These are phyloP conservation scores for Crithidia thermophila DNA, from an alignment of 208 protist genomes.

Conservation along the genomic window DNA sequence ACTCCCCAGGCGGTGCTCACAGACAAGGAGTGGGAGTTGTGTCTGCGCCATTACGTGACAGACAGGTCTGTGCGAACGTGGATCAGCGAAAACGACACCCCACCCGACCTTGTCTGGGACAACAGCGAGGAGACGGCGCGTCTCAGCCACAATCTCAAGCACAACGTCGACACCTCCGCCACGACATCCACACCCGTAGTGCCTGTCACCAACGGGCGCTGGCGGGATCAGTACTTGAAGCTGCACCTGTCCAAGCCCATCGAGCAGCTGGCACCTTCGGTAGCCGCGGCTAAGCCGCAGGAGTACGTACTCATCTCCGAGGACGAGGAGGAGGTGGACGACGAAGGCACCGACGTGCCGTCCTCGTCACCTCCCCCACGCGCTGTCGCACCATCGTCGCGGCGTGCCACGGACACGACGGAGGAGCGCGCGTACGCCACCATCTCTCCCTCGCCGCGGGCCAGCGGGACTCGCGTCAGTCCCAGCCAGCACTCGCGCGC, in stretches of 20 bases:
- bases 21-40: conserved; percentile 17
- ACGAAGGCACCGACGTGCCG: not conserved
- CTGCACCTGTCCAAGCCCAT: not conserved
- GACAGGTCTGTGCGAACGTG: conserved; percentile 1
- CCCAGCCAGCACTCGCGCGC: not conserved
- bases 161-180: not conserved
- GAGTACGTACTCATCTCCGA: conserved; percentile 30
- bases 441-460: conserved; percentile 21
- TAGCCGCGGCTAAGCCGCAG: not conserved
- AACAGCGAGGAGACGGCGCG: not conserved
- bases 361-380: not conserved
- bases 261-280: not conserved
- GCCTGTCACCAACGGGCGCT: not conserved
- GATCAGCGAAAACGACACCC: conserved; percentile 17
- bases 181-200: not conserved
- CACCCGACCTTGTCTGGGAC: conserved; percentile 30
- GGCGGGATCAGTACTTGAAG: conserved; percentile 17
- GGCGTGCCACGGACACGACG: not conserved
- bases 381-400: too few relatives aligned
- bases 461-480: not conserved
- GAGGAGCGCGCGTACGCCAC: not conserved
- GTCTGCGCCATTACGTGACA: conserved; percentile 19
- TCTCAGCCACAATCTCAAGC: not conserved
- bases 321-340: conserved; percentile 19
- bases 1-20: conserved; percentile 16